Evolutionary conservation across 495 filamentous ascomycete species (phyloP), one percentile per base, ranked within the genome.

Genomic region (Penicillium arizonense): DNA sequence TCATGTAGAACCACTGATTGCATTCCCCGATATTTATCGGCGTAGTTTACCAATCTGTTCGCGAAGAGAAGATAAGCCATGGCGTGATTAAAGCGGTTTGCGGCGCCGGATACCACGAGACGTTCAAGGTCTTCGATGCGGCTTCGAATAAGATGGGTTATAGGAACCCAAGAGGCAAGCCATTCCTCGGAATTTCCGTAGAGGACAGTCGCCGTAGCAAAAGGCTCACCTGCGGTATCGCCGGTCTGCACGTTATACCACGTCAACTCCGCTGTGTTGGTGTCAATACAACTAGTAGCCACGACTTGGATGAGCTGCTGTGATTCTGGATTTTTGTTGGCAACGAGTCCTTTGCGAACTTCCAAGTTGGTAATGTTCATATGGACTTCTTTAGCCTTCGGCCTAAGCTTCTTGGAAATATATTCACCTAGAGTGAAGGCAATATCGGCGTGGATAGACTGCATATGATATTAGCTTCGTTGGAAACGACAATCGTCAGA

Each of bases 21-120:
- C 64, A 78, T 76, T 3, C 72, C 70, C 0, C 66, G 73, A 51
- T 77, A 78, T 13, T 59, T 56, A 0, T 70, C 57, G 1, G 51
- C 48, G 47, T 78, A 78, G 41, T 70, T 62, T 3, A 76, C 74
- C 4, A 77, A 36, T 10, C 69, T 73, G n/a, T 42, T 56, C 0
- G 8, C 18, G 48, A 76, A 73, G 3, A 76, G 61, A 4, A 10
- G 48, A 47, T 73, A 73, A 3, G 61, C 67, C 62, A 73, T 58
- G 30, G 48, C 43, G 3, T 33, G 50, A 0, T 58, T 61, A 3
- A 73, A 44, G 0, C 57, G 48, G 53, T 58, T 68, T 0, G 64
- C 69, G 1, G 20, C 32, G 8, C 67, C 70, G 5, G 47, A 16
- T 2, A 13, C 26, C 4, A 68, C 67, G 10, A 65, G 28, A 0